Evolutionary conservation across 768 basidiomycete genomes (phyloP), one percentile per base, ranked within the genome.

Genomic region (Ephemerocybe angulata): DNA sequence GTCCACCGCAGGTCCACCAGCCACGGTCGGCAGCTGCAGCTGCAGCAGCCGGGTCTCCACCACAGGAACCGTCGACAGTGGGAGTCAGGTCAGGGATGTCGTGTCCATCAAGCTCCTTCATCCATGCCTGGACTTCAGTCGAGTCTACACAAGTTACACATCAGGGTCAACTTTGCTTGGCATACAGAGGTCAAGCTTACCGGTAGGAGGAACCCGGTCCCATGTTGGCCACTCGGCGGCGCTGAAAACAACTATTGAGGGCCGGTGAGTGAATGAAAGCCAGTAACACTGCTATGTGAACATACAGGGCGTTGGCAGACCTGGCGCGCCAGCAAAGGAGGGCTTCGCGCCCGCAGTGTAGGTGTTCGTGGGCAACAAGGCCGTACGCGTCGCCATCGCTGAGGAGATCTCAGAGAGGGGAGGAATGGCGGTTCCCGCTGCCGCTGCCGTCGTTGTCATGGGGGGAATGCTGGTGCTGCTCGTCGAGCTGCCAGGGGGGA

Each of bases 1-100:
- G 76, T 11, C 86, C 86, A 63, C 90, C 88, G 62, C 92, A 95
- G 27, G 93, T 90, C 92, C 92, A 95, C 92, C 92, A 95, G 41
- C 91, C 91, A 60, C 82, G 82, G 42, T 68, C 68, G n/a, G 79
- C 71, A 30, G 85, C 81, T 41, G 86, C 68, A 0, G 80, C 72
- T 4, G 80, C 82, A 3, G 82, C 80, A 6, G 62, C 66, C 22
- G 85, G 76, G 60, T 90, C 81, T 47, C 76, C 76, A 12, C 61
- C 72, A 66, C 92, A 94, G 1, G 84, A 79, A n/a, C 88, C 88
- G 56, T 90, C 83, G 2, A 62, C 63, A 0, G 88, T 93, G 4
- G 82, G 81, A 7, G 66, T n/a, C 22, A 88, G 61, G 56, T 83
- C 61, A 1, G 93, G 93, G 55, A 93, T 88, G 57, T 84, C 50